These are phyloP conservation scores for Patellifolia procumbens DNA, from an alignment of 179 eudicot species.

Conservation along the genomic window DNA sequence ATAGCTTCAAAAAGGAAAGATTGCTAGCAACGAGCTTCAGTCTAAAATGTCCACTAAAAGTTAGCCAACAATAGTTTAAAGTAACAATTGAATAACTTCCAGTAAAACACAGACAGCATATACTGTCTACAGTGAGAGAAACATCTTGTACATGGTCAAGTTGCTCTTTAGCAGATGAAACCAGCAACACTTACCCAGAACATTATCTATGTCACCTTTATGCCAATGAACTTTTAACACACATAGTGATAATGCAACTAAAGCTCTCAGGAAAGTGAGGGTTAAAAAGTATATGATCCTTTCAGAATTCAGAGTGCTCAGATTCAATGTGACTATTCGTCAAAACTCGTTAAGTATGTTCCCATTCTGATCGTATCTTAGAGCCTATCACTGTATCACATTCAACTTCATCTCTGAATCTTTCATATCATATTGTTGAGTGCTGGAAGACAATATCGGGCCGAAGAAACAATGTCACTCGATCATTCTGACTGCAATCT, in stretches of 20 bases:
- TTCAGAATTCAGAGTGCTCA: not conserved
- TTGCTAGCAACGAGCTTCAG: not conserved
- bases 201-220: not conserved
- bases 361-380: not conserved
- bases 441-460: not conserved
- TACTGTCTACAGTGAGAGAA: no score
- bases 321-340: not conserved
- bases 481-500: no score
- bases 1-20: not conserved
- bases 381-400: not conserved
- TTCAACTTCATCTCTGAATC: not conserved
- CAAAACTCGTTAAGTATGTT: not conserved
- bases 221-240: no score
- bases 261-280: not conserved
- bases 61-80: not conserved
- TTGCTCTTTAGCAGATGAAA: not conserved
- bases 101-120: not conserved
- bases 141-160: not conserved
- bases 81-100: not conserved
- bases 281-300: not conserved
- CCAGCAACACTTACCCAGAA: not conserved
- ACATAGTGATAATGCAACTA: not conserved
- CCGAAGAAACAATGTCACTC: no score
- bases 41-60: not conserved
- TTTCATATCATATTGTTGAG: not conserved